These are phyloP conservation scores for Metschnikowia santaceciliae DNA, from an alignment of 805 yeast species.

Conservation along the genomic window DNA sequence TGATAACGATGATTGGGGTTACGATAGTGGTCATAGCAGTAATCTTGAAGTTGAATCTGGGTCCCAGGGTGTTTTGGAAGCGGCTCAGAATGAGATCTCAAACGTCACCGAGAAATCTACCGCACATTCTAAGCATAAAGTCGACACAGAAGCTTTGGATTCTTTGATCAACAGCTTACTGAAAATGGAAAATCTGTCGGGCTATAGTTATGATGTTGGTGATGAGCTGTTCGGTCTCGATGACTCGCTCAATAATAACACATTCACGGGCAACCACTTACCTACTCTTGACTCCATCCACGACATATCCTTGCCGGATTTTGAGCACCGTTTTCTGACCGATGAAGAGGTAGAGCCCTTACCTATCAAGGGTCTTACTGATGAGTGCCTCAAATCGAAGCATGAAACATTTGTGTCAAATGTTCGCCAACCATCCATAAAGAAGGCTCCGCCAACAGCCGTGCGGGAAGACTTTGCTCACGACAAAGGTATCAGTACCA, in stretches of 20 bases:
- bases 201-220: conserved; percentile 1
- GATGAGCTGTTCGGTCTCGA: neutral
- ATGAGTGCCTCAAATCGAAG: conserved; percentile 6
- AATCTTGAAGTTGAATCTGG: conserved; percentile 9
- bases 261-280: conserved; percentile 8
- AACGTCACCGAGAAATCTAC: neutral
- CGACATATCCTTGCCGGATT: conserved; percentile 28
- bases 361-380: neutral
- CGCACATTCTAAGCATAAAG: conserved; percentile 7
- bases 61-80: neutral
- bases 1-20: conserved; percentile 27
- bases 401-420: conserved; percentile 12
- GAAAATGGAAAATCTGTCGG: conserved; percentile 18
- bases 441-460: conserved; percentile 33
- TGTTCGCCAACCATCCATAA: conserved; percentile 22
- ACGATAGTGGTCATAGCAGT: conserved; percentile 21
- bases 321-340: conserved; percentile 19
- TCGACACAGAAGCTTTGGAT: conserved; percentile 31
- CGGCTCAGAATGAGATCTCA: neutral
- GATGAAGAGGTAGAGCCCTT: conserved; percentile 3
- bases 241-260: neutral
- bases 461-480: neutral
- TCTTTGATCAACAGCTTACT: conserved; percentile 34
- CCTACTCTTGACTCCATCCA: conserved; percentile 23
- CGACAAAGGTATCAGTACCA: neutral